Base-by-base conservation (phyloP, 2,329 filamentous ascomycete species). In the Stagonosporopsis chrysanthemi region DNA sequence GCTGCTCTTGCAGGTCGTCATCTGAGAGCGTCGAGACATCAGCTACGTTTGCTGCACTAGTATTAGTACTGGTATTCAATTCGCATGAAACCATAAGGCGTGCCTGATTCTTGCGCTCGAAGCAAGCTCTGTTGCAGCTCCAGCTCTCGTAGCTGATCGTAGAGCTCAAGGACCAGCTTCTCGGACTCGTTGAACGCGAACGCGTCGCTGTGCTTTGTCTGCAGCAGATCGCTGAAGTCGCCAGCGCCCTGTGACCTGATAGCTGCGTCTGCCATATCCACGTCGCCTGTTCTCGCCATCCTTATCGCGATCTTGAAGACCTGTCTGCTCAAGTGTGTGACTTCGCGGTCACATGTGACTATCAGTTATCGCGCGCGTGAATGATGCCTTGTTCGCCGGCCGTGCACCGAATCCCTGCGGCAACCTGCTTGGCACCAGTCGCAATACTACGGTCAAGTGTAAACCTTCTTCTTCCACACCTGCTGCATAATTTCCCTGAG, bases 41-140 rank as follows among this genome's bases (percentile, higher is more conserved):
- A 60, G 60, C 57, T 55, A 61, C 61, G 57, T 70, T 62, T 56
- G 56, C 70, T 75, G 56, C 56, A 57, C 36, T 52, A n/a, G 51
- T 24, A 49, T 72, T 55, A 73, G 61, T 56, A 9, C 9, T 40
- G 31, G 11, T 35, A 45, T 23, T n/a, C 46, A 14, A 48, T 26
- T 46, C 26, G 22, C 28, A 19, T 48, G 26, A 11, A 19, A 36
- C 15, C 11, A 26, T 11, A 29, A 29, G 15, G 65, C 62, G 46
- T 68, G 64, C 73, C 65, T 67, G 62, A 39, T 26, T 71, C 67
- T 57, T 79, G 78, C 54, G 78, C 77, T 65, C 81, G 76, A 12
- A 92, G 76, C 36, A 95, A 81, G 35, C 88, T 88, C 52, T 88
- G 85, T 77, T 95, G 88, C 22, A 94, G 78, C 67, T 88, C 85